phyloP scores from a whole-genome alignment of 192 early-diverging fungal genomes.

The Backusella macrospora region DNA sequence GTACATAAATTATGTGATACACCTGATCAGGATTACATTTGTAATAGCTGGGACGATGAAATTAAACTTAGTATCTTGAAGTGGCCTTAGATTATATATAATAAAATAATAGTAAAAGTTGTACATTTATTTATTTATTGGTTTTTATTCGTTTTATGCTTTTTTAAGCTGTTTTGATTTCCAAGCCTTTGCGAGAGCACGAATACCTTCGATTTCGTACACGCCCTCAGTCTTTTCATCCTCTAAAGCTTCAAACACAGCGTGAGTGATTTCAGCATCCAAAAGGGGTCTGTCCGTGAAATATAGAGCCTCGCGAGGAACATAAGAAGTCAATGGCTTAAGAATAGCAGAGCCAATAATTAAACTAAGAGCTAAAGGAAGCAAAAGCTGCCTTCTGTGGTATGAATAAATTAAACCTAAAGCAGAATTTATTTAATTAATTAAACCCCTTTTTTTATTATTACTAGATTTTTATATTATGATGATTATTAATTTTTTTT shows the following conservation, averaged over 20 bases:
- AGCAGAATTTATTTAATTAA: not conserved
- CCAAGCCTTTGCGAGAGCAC: constrained; percentile 25
- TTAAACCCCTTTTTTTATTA: too few relatives aligned
- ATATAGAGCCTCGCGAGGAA: constrained; percentile 17
- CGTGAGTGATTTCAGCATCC: constrained; percentile 21
- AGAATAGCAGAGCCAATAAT: constrained; percentile 23
- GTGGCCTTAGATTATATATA: constrained; percentile 38
- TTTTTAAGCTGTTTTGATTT: not conserved
- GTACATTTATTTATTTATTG: not conserved
- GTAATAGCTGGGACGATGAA: constrained; percentile 40
- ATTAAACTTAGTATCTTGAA: constrained; percentile 38
- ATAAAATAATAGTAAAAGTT: constrained; percentile 10
- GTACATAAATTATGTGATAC: constrained; percentile 33
- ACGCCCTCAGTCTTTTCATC: constrained; percentile 22
- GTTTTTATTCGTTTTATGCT: not conserved
- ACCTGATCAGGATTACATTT: constrained; percentile 23
- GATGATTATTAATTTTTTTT: too few relatives aligned
- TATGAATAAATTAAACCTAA: constrained; percentile 33
- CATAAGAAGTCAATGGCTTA: constrained; percentile 20
- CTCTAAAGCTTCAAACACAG: constrained; percentile 25
- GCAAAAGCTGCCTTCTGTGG: constrained; percentile 18
- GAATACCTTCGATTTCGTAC: constrained; percentile 20
- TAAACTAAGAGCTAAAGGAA: constrained; percentile 23
- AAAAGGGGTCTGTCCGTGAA: constrained; percentile 29
- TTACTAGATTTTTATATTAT: too few relatives aligned